These are phyloP conservation scores for Exidia glandulosa DNA, from an alignment of 768 basidiomycete genomes.

Conservation along the genomic window DNA sequence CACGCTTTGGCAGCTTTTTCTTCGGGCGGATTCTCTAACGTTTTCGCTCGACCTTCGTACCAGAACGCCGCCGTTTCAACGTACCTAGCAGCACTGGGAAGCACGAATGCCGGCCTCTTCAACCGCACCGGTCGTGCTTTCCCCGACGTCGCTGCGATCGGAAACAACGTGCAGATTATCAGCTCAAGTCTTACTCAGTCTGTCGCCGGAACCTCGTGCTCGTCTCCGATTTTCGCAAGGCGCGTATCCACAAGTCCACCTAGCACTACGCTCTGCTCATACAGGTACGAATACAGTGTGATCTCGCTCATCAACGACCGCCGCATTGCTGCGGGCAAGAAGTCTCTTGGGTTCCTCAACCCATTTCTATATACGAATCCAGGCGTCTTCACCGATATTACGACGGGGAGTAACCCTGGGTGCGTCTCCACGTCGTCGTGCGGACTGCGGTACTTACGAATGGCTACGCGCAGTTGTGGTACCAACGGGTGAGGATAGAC, in stretches of 20 bases:
- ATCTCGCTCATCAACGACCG: conserved; percentile 24
- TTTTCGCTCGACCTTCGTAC: conserved; percentile 16
- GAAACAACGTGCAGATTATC: conserved; percentile 20
- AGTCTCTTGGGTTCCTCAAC: conserved; percentile 25
- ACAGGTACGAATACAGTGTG: too few species aligned
- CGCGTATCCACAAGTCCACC: too few species aligned
- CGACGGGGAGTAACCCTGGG: conserved; percentile 13
- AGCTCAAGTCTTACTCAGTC: conserved; percentile 6
- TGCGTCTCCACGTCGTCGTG: conserved; percentile 9
- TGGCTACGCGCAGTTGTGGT: not conserved
- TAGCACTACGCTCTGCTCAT: too few species aligned
- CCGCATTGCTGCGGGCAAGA: conserved; percentile 18
- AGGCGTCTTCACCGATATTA: conserved; percentile 23
- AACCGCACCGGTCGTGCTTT: not conserved
- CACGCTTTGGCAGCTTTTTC: too few species aligned
- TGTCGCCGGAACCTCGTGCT: conserved; percentile 23
- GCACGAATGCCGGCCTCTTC: conserved; percentile 16
- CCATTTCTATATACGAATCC: conserved; percentile 22
- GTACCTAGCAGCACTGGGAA: conserved; percentile 17
- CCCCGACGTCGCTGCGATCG: not conserved
- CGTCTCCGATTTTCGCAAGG: conserved; percentile 23
- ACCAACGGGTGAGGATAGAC: too few species aligned
- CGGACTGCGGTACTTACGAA: not conserved
- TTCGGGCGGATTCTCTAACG: conserved; percentile 25
- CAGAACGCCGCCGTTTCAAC: not conserved